phyloP scores from a whole-genome alignment of 2,329 filamentous ascomycete species.

The Ophiostoma fasciatum region DNA sequence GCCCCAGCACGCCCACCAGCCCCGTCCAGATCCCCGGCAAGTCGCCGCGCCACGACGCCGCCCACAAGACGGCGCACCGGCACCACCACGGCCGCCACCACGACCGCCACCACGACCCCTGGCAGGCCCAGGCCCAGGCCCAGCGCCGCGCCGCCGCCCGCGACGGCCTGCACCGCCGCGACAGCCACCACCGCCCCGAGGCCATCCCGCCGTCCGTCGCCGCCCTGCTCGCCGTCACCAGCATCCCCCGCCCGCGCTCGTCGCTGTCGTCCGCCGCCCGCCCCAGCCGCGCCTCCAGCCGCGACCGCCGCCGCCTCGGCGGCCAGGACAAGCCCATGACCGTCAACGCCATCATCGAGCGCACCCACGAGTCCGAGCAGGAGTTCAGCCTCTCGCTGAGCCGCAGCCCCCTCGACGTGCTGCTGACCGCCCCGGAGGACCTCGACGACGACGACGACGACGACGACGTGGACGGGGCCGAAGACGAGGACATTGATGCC shows the following conservation, averaged over 20 bases:
- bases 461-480: constrained; percentile 25
- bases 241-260: constrained; percentile 36
- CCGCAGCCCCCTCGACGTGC: constrained; percentile 41
- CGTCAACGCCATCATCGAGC: constrained; percentile 39
- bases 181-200: constrained; percentile 30
- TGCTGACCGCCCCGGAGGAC: constrained; percentile 47
- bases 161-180: constrained; percentile 8
- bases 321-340: constrained; percentile 33
- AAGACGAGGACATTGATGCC: constrained; percentile 31
- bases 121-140: background rate
- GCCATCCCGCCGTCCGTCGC: constrained; percentile 44
- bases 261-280: too few relatives aligned
- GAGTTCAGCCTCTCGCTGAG: constrained; percentile 39
- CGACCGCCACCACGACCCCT: constrained; percentile 15
- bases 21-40: constrained; percentile 40
- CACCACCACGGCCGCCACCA: constrained; percentile 7
- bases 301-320: constrained; percentile 1
- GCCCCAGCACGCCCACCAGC: constrained; percentile 28
- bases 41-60: constrained; percentile 22
- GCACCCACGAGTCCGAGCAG: constrained; percentile 41
- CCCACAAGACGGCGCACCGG: constrained; percentile 14
- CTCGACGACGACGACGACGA: constrained; percentile 38
- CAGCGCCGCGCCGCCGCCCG: too few relatives aligned
- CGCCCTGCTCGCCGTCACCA: constrained; percentile 45
- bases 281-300: background rate